Percentiles rank a stretch among this genome's conserved stretches.
Evolutionary conservation across 2,329 filamentous ascomycete species (phyloP).

Genomic region (Colletotrichum tropicale): DNA sequence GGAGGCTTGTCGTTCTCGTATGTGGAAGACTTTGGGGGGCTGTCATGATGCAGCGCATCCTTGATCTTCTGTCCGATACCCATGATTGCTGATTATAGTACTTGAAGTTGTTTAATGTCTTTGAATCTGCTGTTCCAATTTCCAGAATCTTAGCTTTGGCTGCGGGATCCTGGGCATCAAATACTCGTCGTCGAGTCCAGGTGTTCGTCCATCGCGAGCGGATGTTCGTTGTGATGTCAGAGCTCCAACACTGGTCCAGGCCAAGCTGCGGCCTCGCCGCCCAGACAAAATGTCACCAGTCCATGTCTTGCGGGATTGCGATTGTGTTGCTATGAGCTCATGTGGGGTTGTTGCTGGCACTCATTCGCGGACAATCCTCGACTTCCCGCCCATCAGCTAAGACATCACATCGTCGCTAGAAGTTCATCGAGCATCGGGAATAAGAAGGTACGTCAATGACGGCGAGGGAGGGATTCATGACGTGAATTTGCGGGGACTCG

Average conservation of each 20-base stretch:
- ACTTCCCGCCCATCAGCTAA: background rate
- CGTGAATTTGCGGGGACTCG: constrained; percentile 5
- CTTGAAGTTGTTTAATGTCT: background rate
- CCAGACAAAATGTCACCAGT: background rate
- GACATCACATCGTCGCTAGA: background rate
- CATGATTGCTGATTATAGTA: constrained; percentile 9
- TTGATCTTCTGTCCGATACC: constrained; percentile 23
- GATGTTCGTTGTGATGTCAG: constrained; percentile 4
- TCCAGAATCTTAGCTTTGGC: background rate
- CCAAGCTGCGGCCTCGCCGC: background rate
- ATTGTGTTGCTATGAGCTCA: constrained; percentile 20
- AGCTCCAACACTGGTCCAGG: background rate
- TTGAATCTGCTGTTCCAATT: background rate
- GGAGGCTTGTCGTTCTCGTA: constrained; percentile 7
- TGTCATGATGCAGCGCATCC: constrained; percentile 19
- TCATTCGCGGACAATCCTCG: background rate
- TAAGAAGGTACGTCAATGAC: constrained; percentile 3
- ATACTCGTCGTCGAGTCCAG: background rate
- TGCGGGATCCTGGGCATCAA: background rate
- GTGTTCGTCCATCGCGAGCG: background rate
- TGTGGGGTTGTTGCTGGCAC: background rate
- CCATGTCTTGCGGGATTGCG: background rate
- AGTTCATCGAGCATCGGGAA: background rate
- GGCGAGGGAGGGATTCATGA: constrained; percentile 19
- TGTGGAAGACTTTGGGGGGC: background rate